Evolutionary conservation across 352 stramenopile species (phyloP).

Genomic region (Pythium chondricola): DNA sequence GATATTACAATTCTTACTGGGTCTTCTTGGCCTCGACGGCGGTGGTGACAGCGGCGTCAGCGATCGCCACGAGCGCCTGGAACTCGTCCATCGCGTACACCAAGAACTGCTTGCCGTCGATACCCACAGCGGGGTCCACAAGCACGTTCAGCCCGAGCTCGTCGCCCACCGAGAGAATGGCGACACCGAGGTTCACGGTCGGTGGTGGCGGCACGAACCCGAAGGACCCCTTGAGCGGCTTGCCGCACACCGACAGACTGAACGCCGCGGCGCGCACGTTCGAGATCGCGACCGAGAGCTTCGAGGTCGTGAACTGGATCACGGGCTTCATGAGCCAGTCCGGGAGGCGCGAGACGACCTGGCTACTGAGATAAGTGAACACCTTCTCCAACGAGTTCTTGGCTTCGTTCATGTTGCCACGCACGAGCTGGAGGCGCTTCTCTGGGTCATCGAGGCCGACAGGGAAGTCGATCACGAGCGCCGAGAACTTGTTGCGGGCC

Average conservation of each 20-base stretch:
- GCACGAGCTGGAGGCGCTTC: slow-evolving; percentile 47
- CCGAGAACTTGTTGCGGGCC: slow-evolving; percentile 75
- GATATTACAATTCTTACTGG: neutral
- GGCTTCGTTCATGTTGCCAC: slow-evolving; percentile 55
- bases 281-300: slow-evolving; percentile 55
- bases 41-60: slow-evolving; percentile 3
- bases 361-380: slow-evolving; percentile 60
- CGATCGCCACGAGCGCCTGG: slow-evolving; percentile 32
- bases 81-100: slow-evolving; percentile 63
- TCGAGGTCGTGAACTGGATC: slow-evolving; percentile 48
- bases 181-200: slow-evolving; percentile 71
- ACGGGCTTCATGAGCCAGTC: slow-evolving; percentile 39
- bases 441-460: slow-evolving; percentile 40
- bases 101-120: slow-evolving; percentile 60
- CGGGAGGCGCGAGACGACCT: slow-evolving; percentile 52
- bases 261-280: slow-evolving; percentile 61
- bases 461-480: slow-evolving; percentile 67
- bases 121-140: slow-evolving; percentile 60
- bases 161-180: slow-evolving; percentile 64
- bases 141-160: slow-evolving; percentile 68
- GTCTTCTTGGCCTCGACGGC: slow-evolving; percentile 13
- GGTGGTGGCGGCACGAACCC: slow-evolving; percentile 76
- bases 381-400: slow-evolving; percentile 78
- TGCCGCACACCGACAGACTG: slow-evolving; percentile 46
- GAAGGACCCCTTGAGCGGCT: slow-evolving; percentile 50